phyloP scores from a whole-genome alignment of 176 grass and related monocot genomes.

The Cocos nucifera region DNA sequence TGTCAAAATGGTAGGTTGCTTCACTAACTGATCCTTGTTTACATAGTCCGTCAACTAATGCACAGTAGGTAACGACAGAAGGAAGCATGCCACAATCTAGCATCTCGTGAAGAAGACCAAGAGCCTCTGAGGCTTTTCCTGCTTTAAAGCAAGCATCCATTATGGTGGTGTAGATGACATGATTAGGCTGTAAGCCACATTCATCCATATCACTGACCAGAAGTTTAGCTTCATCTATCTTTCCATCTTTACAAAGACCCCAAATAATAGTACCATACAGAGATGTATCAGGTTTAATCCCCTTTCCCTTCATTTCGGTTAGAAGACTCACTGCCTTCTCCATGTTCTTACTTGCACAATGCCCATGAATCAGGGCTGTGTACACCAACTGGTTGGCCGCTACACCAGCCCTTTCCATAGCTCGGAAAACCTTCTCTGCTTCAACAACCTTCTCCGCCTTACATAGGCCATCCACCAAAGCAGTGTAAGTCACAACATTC shows the following conservation, averaged over 20 bases:
- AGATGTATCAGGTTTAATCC: conserved; percentile 64
- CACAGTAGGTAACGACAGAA: conserved; percentile 65
- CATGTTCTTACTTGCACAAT: conserved; percentile 54
- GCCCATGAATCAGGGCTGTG: conserved; percentile 71
- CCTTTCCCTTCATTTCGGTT: conserved; percentile 69
- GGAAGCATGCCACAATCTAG: conserved; percentile 41
- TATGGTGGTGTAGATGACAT: conserved; percentile 79
- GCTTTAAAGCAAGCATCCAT: conserved; percentile 81
- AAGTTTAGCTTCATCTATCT: conserved; percentile 75
- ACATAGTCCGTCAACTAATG: conserved; percentile 87
- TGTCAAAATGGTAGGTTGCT: conserved; percentile 64
- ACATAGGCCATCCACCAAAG: conserved; percentile 75
- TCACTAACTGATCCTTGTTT: conserved; percentile 56
- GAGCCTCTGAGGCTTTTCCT: conserved; percentile 61
- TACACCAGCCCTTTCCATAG: conserved; percentile 46
- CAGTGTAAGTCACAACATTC: conserved; percentile 73
- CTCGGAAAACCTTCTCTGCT: conserved; percentile 53
- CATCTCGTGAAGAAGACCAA: conserved; percentile 59
- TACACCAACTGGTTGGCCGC: conserved; percentile 55
- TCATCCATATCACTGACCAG: conserved; percentile 66
- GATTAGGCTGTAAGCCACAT: conserved; percentile 62
- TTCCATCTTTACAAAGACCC: conserved; percentile 76
- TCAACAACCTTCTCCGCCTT: conserved; percentile 61
- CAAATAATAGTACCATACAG: conserved; percentile 78
- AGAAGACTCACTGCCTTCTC: conserved; percentile 57